These are phyloP conservation scores for Clathrus columnatus DNA, from an alignment of 768 basidiomycete genomes.

Conservation along the genomic window DNA sequence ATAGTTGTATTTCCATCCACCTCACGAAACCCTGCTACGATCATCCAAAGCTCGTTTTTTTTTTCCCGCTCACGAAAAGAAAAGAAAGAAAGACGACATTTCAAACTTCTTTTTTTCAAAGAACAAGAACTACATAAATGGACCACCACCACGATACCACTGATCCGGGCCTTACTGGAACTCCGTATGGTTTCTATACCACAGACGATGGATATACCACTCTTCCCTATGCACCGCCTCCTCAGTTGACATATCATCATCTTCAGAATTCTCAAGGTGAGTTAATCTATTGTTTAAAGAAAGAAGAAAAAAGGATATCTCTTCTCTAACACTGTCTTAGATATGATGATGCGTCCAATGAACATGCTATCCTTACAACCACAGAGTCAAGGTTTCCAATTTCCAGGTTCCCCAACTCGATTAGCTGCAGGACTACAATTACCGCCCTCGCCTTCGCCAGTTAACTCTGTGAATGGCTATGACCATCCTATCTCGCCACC, in stretches of 20 bases:
- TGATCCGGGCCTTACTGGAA: conserved; percentile 20
- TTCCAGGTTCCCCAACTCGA: conserved; percentile 56
- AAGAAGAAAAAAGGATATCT: too few species aligned
- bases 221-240: conserved; percentile 38
- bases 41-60: background rate
- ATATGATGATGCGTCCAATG: conserved; percentile 35
- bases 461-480: conserved; percentile 71
- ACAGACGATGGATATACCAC: conserved; percentile 27
- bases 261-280: conserved; percentile 44
- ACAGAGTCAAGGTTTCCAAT: conserved; percentile 47
- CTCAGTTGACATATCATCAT: conserved; percentile 32
- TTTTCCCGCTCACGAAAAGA: background rate
- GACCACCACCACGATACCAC: conserved; percentile 24
- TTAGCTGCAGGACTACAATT: conserved; percentile 44
- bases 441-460: conserved; percentile 47
- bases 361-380: conserved; percentile 16
- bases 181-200: conserved; percentile 27
- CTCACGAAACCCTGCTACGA: background rate
- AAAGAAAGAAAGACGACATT: background rate
- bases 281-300: conserved; percentile 48
- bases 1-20: background rate
- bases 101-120: background rate
- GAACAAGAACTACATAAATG: background rate
- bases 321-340: conserved; percentile 40
- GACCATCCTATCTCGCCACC: conserved; percentile 71